Base-by-base conservation (phyloP, 192 early-diverging fungal species). In the Rhizoclosmatium globosum region DNA sequence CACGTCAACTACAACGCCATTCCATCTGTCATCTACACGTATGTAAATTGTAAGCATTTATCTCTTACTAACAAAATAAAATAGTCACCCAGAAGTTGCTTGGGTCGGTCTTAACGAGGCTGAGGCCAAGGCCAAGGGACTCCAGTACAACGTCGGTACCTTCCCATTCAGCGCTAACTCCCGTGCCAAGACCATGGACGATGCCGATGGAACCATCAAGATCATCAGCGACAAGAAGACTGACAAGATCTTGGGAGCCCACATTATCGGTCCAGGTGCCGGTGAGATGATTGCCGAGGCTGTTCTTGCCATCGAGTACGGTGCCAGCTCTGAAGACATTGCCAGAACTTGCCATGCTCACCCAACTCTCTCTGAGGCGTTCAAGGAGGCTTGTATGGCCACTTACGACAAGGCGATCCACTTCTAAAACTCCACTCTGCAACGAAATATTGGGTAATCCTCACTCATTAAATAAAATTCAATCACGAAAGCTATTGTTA, bases 221-320 rank as follows among this genome's bases (percentile, higher is more conserved):
- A 90, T 99, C 79, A 96, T 99, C 84, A 91, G 94, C 69, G 97
- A 99, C 72, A 92, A 92, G 64, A 92, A 98, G 87, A 96, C 98
- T 6, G 97, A 98, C 86, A 91, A 93, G 53, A 96, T 99, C 57
- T 89, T 99, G 23, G 97, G 98, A 79, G 94, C 96, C 60, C 98
- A 99, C 90, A 98, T 99, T 82, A 97, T 99, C 68, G 97, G 97
- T 58, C 94, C 96, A 68, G 96, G 95, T 85, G 98, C 98, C 73
- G 98, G 98, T 82, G 98, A 99, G 86, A 96, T 99, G 96, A 97
- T 99, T 84, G 95, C 95, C 73, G 98, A 99, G 89, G 96, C 95
- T 71, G 95, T 94, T 62, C 86, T 99, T 58, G 98, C 96, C 68
- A 93, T 99, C 88, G 97, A 99, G 85, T 99, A 99, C 83, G 96